A percentile compares a stretch with the other conserved stretches of the same genome.
These are phyloP conservation scores for Curvularia sp. DNA, from an alignment of 2,329 filamentous ascomycete species.

Conservation along the genomic window DNA sequence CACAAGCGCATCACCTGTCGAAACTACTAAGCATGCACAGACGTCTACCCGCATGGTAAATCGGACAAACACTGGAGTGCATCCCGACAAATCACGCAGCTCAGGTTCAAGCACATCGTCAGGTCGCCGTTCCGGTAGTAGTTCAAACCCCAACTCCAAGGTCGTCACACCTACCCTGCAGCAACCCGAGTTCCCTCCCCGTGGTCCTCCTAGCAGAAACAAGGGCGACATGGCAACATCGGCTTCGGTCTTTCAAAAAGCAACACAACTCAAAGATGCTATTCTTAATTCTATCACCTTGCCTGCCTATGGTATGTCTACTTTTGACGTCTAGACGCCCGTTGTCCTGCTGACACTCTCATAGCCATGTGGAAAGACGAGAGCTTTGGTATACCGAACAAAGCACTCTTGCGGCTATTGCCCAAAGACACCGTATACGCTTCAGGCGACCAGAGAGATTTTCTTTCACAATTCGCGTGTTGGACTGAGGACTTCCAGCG, in stretches of 20 bases:
- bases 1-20: slow-evolving; percentile 61
- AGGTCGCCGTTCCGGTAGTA: slow-evolving; percentile 39
- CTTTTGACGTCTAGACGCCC: not conserved
- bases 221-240: slow-evolving; percentile 60
- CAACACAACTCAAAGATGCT: slow-evolving; percentile 77
- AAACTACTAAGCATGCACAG: slow-evolving; percentile 19
- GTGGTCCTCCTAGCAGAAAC: slow-evolving; percentile 67
- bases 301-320: slow-evolving; percentile 65
- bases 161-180: slow-evolving; percentile 63
- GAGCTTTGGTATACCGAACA: slow-evolving; percentile 75
- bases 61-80: slow-evolving; percentile 47
- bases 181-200: slow-evolving; percentile 69
- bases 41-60: slow-evolving; percentile 53
- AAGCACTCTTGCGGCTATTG: slow-evolving; percentile 60
- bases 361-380: slow-evolving; percentile 80
- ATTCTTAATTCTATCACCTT: slow-evolving; percentile 77
- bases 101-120: slow-evolving; percentile 53
- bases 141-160: slow-evolving; percentile 49
- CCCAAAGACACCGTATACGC: slow-evolving; percentile 50
- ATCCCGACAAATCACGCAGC: slow-evolving; percentile 44
- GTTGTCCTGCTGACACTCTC: not conserved
- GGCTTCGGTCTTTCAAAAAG: slow-evolving; percentile 74
- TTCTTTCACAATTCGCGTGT: slow-evolving; percentile 66
- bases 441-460: slow-evolving; percentile 54
- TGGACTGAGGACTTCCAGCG: slow-evolving; percentile 72